phyloP scores from a whole-genome alignment of 225 moss, liverwort and hornwort species.

The Takakia lepidozioides region DNA sequence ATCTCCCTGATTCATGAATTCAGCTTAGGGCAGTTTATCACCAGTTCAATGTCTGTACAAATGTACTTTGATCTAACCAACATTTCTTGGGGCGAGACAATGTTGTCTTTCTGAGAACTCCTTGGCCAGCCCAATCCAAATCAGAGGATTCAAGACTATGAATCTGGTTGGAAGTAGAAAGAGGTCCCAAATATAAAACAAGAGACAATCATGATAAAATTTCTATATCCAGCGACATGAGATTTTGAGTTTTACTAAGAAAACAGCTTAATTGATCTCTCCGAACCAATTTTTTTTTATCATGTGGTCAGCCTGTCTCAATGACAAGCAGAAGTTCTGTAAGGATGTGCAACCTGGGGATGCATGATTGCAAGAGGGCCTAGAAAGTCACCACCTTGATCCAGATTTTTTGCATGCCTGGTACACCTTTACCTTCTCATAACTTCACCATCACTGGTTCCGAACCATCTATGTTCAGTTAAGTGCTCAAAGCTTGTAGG shows the following conservation, averaged over 20 bases:
- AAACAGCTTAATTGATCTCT: background rate
- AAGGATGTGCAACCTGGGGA: conserved; percentile 23
- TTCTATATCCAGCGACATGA: too few relatives aligned
- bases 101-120: too few relatives aligned
- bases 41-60: background rate
- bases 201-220: background rate
- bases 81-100: too few relatives aligned
- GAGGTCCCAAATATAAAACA: background rate
- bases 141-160: too few relatives aligned
- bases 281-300: background rate
- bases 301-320: conserved; percentile 23
- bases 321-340: conserved; percentile 34
- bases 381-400: conserved; percentile 27
- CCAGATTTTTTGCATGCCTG: conserved; percentile 27
- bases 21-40: background rate
- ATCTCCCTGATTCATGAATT: background rate
- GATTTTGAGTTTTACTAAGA: too few relatives aligned
- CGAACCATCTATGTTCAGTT: too few relatives aligned
- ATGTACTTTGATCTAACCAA: too few relatives aligned
- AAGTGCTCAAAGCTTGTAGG: too few relatives aligned
- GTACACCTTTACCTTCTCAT: conserved; percentile 6
- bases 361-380: conserved; percentile 35
- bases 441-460: background rate
- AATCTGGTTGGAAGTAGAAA: too few relatives aligned
- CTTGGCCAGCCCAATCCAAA: too few relatives aligned